Evolutionary conservation across 495 filamentous ascomycete genomes (phyloP).

Genomic region (Trypethelium eluteriae): DNA sequence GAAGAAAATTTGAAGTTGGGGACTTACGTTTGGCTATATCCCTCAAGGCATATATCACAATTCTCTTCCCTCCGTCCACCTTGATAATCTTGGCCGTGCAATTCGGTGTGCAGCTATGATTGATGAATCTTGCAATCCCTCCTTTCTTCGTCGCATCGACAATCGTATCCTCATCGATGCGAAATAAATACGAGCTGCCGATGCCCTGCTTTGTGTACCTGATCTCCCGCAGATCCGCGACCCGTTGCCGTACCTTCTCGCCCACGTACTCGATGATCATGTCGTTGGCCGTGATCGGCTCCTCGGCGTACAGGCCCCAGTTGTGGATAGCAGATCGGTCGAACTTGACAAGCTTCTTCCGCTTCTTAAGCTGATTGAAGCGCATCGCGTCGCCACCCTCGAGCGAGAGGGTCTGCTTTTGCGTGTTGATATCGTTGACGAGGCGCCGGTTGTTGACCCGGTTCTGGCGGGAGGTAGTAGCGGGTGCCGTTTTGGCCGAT

Average conservation of each 20-base stretch:
- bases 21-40: constrained; percentile 89
- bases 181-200: constrained; percentile 93
- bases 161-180: constrained; percentile 95
- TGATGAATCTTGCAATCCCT: constrained; percentile 97
- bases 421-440: constrained; percentile 88
- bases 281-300: constrained; percentile 93
- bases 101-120: constrained; percentile 95
- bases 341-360: constrained; percentile 98
- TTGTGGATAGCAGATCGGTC: constrained; percentile 97
- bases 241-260: constrained; percentile 91
- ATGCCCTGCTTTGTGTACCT: constrained; percentile 93
- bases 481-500: constrained; percentile 68
- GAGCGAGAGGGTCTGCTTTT: constrained; percentile 66
- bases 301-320: constrained; percentile 96
- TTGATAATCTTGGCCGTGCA: constrained; percentile 99
- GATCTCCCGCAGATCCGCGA: constrained; percentile 87
- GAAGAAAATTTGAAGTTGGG: not conserved
- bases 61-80: constrained; percentile 96
- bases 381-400: constrained; percentile 74
- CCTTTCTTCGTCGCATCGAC: constrained; percentile 98
- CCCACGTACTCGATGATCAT: constrained; percentile 99
- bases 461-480: constrained; percentile 73
- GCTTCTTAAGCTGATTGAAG: constrained; percentile 98
- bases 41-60: constrained; percentile 94
- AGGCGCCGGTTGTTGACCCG: constrained; percentile 91